Conservation (phyloP, 202 grass and related monocot species). For the Zizania palustris region DNA sequence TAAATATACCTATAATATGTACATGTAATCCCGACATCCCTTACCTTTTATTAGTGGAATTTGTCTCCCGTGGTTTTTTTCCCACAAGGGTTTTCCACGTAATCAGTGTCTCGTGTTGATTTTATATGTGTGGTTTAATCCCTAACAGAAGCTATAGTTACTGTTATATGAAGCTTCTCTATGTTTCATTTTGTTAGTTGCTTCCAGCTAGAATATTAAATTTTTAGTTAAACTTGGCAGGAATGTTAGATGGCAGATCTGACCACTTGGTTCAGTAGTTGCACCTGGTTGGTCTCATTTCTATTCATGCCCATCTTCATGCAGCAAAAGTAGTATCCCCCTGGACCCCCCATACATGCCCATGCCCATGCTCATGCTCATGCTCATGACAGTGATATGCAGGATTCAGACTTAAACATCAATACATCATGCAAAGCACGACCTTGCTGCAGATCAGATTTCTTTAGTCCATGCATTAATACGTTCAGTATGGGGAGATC, state of each 20-base stretch:
- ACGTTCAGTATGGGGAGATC: conserved; percentile 14
- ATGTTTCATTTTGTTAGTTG: not conserved
- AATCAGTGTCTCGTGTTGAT: no score
- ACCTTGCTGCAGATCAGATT: not conserved
- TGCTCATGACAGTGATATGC: conserved; percentile 2
- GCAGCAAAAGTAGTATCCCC: not conserved
- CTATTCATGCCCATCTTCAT: not conserved
- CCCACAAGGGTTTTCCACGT: no score
- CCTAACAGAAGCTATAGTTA: no score
- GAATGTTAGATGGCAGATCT: conserved; percentile 9
- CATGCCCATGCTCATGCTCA: not conserved
- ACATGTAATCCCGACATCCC: no score
- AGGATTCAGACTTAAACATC: not conserved
- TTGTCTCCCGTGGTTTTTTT: no score
- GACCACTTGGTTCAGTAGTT: not conserved
- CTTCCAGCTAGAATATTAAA: not conserved
- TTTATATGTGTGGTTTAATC: no score
- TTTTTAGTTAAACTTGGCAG: conserved; percentile 16
- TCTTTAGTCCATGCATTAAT: conserved; percentile 32
- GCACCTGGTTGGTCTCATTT: not conserved
- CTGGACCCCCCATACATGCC: not conserved
- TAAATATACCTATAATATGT: no score
- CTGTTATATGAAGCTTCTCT: not conserved
- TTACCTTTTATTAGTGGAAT: no score
- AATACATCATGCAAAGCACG: not conserved